These are phyloP conservation scores for Leccinum ochraceum DNA, from an alignment of 768 basidiomycete species.

Conservation along the genomic window DNA sequence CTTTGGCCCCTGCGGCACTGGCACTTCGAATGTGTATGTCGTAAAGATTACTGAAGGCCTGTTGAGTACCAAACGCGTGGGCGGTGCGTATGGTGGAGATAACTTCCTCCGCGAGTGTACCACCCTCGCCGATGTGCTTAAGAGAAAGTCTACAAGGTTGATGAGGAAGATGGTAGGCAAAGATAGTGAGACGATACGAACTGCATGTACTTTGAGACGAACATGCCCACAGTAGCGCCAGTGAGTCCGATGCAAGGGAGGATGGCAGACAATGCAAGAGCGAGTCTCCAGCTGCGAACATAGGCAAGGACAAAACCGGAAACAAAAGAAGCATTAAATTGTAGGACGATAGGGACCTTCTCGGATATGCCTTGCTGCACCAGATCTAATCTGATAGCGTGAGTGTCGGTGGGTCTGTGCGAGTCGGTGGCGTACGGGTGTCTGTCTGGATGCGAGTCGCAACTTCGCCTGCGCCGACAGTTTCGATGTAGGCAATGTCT, in stretches of 20 bases:
- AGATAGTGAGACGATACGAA: conserved; percentile 37
- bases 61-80: conserved; percentile 88
- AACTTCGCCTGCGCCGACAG: conserved; percentile 90
- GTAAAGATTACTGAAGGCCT: conserved; percentile 62
- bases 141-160: conserved; percentile 54
- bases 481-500: conserved; percentile 88
- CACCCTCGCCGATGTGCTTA: conserved; percentile 76
- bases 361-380: conserved; percentile 92
- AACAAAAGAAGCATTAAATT: conserved; percentile 68
- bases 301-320: conserved; percentile 81
- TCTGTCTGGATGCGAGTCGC: conserved; percentile 91
- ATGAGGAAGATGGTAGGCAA: conserved; percentile 3
- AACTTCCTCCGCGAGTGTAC: conserved; percentile 88
- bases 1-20: conserved; percentile 52
- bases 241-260: conserved; percentile 80
- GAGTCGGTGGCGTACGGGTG: conserved; percentile 58
- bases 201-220: conserved; percentile 67
- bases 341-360: conserved; percentile 73
- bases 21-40: conserved; percentile 59
- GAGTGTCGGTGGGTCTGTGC: neutral
- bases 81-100: conserved; percentile 90
- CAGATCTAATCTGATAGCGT: conserved; percentile 50
- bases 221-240: conserved; percentile 71
- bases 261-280: conserved; percentile 79
- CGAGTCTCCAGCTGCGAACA: conserved; percentile 72